Percentiles rank a stretch among this genome's conserved stretches.
These are phyloP conservation scores for Scheffersomyces insectosa DNA, from an alignment of 1,139 yeast genomes.

Conservation along the genomic window DNA sequence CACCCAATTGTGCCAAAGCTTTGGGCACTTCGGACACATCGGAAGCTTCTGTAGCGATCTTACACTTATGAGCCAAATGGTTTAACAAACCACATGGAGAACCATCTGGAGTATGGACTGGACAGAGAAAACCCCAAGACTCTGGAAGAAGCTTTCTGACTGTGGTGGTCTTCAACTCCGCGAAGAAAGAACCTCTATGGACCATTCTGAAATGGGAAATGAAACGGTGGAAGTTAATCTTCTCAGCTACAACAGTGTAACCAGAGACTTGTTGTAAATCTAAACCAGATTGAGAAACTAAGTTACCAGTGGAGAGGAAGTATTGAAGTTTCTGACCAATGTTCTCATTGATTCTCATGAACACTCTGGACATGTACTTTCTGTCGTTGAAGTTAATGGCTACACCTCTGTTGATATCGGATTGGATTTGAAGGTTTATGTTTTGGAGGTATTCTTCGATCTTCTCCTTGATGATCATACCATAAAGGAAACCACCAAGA, in stretches of 20 bases:
- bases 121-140: slow-evolving; percentile 98
- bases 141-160: slow-evolving; percentile 96
- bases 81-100: slow-evolving; percentile 98
- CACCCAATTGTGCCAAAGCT: slow-evolving; percentile 74
- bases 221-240: slow-evolving; percentile 94
- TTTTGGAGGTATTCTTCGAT: slow-evolving; percentile 86
- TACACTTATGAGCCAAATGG: slow-evolving; percentile 95
- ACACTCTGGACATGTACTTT: slow-evolving; percentile 79
- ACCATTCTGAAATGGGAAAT: slow-evolving; percentile 98
- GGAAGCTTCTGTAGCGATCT: slow-evolving; percentile 72
- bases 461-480: slow-evolving; percentile 95
- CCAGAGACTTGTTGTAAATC: slow-evolving; percentile 99
- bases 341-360: slow-evolving; percentile 82
- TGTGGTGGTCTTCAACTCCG: slow-evolving; percentile 95
- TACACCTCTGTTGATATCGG: slow-evolving; percentile 78
- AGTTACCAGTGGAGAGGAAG: slow-evolving; percentile 93
- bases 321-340: slow-evolving; percentile 94
- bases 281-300: slow-evolving; percentile 94
- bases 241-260: slow-evolving; percentile 97
- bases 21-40: slow-evolving; percentile 75
- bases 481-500: slow-evolving; percentile 93
- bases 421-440: slow-evolving; percentile 70
- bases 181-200: slow-evolving; percentile 99
- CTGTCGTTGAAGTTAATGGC: slow-evolving; percentile 84
- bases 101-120: slow-evolving; percentile 99